phyloP scores from a whole-genome alignment of 148 eudicot genomes.

The Amaranthus palmeri region DNA sequence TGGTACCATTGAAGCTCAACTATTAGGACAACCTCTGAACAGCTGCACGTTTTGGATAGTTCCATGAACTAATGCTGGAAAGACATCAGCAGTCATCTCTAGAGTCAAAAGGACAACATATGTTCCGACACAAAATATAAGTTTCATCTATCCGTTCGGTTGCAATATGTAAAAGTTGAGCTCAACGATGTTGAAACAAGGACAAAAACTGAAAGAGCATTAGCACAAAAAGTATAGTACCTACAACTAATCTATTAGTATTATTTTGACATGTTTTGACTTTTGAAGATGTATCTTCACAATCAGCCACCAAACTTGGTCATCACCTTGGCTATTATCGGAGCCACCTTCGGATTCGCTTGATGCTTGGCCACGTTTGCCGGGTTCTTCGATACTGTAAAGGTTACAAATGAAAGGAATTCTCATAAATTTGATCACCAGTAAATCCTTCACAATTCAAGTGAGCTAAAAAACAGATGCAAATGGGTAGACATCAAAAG shows the following conservation, averaged over 20 bases:
- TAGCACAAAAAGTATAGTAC: conserved; percentile 1
- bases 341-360: conserved; percentile 93
- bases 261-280: not conserved
- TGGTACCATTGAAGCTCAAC: not conserved
- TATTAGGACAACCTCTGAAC: not conserved
- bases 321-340: conserved; percentile 94
- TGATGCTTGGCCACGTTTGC: conserved; percentile 96
- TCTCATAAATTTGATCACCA: not conserved
- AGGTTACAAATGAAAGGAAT: not conserved
- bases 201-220: conserved; percentile 6
- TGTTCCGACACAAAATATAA: not conserved
- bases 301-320: conserved; percentile 66
- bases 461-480: not conserved
- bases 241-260: not conserved
- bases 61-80: not conserved
- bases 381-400: conserved; percentile 93
- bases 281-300: conserved; percentile 14
- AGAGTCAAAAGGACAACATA: not conserved
- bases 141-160: not conserved
- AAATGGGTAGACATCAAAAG: not conserved
- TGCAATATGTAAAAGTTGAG: not conserved
- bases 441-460: not conserved
- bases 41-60: not conserved
- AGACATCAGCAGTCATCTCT: not conserved
- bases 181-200: not conserved